These are phyloP conservation scores for Botrytis fragariae DNA, from an alignment of 2,329 filamentous ascomycete species.

Conservation along the genomic window DNA sequence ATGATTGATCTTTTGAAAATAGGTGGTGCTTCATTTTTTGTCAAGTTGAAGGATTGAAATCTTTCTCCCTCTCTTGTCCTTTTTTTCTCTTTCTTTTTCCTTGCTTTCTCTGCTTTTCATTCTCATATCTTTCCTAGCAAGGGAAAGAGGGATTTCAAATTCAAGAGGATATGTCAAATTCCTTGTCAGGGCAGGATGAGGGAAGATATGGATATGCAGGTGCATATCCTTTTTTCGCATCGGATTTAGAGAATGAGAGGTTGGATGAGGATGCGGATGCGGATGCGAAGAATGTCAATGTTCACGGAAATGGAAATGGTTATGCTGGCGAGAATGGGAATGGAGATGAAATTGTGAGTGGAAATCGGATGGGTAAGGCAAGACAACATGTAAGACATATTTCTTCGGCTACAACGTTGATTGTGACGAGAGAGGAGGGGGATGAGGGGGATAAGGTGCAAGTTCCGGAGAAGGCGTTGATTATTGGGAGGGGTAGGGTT, in stretches of 20 bases:
- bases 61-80: neutral
- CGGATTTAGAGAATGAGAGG: neutral
- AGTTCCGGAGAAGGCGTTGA: neutral
- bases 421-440: neutral
- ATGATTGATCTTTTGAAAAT: neutral
- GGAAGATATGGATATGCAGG: neutral
- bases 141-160: neutral
- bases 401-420: neutral
- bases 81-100: neutral
- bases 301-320: neutral
- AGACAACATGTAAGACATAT: neutral
- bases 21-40: neutral
- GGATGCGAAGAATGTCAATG: neutral
- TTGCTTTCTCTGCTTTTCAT: neutral
- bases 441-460: neutral
- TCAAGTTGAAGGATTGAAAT: neutral
- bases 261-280: neutral
- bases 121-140: neutral
- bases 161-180: neutral
- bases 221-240: neutral
- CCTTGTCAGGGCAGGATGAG: fast-evolving
- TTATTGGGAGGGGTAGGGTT: neutral
- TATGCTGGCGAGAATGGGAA: neutral
- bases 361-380: neutral
- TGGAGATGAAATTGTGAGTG: neutral